Evolutionary conservation across 2,329 filamentous ascomycete genomes (phyloP), one percentile per base, ranked within the genome.

Genomic region (Paecilomyces formosus): DNA sequence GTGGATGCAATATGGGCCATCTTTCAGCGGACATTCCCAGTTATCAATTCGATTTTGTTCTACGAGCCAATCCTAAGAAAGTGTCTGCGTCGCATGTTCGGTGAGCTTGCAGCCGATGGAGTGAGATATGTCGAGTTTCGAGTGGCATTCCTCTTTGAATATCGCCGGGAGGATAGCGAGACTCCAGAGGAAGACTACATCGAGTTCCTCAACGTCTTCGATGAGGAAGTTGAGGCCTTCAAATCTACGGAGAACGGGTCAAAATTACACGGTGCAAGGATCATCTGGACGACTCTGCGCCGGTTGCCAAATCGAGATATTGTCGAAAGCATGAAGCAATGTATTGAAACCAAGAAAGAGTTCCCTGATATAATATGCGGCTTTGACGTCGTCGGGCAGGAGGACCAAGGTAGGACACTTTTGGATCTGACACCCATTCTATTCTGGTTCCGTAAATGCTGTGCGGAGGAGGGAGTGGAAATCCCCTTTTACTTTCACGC

Each of bases 401-500:
- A 97, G 77, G 89, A 95, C 68, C 72, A 82, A 1, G 92, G 92
- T 1, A 84, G 89, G 12, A 82, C 91, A 0, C 82, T 97, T 26
- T 81, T 82, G 30, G 89, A 94, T 64, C 77, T 96, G 3, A 82
- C 93, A 0, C 92, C 92, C 0, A 85, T 96, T 68, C 78, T 97
- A 0, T 93, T 97, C 74, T 97, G 91, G 91, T 97, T 97, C 81
- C 87, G 87, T 63, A 92, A 93, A 73, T 85, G 88, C 66, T 97
- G 92, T 71, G 83, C 85, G 0, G 82, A 89, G 68, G 87, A 91
- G 67, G 85, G 83, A 2, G 83, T 97, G 39, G 85, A 91, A 55
- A 86, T 99, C 9, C 93, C 93, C 0, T 96, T 97, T 78, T 96
- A 96, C 79, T 95, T 97, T 78, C 92, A 97, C 72, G 92, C 93